Evolutionary conservation across 2,329 filamentous ascomycete species (phyloP).

Genomic region (Fusarium sp.): DNA sequence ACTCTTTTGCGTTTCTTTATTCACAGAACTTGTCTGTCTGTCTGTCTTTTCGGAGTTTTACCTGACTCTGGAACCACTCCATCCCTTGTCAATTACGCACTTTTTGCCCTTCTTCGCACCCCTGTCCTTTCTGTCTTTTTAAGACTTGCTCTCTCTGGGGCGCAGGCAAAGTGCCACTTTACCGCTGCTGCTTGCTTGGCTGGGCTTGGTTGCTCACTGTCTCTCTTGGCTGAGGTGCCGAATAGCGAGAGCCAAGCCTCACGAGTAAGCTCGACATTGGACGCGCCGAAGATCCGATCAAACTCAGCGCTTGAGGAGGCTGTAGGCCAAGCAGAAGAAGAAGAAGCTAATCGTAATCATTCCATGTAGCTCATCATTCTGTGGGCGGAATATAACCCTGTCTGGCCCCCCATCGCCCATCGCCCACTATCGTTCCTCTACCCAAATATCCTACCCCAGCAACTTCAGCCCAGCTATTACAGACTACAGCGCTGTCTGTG

Average conservation of each 20-base stretch:
- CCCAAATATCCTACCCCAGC: slow-evolving; percentile 16
- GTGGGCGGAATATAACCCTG: slow-evolving; percentile 37
- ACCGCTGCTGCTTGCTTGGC: slow-evolving; percentile 6
- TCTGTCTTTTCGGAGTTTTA: background rate
- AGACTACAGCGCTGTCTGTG: background rate
- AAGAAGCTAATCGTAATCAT: slow-evolving; percentile 24
- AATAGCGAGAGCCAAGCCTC: slow-evolving; percentile 39
- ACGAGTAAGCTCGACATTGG: slow-evolving; percentile 14
- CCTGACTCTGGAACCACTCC: slow-evolving; percentile 24
- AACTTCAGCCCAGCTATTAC: slow-evolving; percentile 11
- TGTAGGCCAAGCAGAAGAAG: slow-evolving; percentile 31
- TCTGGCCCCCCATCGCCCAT: slow-evolving; percentile 17
- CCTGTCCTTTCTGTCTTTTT: slow-evolving; percentile 3
- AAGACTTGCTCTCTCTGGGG: slow-evolving; percentile 18
- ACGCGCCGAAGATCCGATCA: slow-evolving; percentile 42
- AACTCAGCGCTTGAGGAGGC: slow-evolving; percentile 24
- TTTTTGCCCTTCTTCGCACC: slow-evolving; percentile 4
- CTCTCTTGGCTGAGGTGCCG: slow-evolving; percentile 38
- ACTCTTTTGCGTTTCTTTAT: background rate
- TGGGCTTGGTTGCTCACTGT: slow-evolving; percentile 4
- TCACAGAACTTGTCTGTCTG: background rate
- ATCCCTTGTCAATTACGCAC: slow-evolving; percentile 25
- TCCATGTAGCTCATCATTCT: slow-evolving; percentile 32
- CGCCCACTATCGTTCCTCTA: slow-evolving; percentile 6
- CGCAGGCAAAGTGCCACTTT: slow-evolving; percentile 21